phyloP scores from a whole-genome alignment of 306 rosid species.

The Prosopis cineraria region DNA sequence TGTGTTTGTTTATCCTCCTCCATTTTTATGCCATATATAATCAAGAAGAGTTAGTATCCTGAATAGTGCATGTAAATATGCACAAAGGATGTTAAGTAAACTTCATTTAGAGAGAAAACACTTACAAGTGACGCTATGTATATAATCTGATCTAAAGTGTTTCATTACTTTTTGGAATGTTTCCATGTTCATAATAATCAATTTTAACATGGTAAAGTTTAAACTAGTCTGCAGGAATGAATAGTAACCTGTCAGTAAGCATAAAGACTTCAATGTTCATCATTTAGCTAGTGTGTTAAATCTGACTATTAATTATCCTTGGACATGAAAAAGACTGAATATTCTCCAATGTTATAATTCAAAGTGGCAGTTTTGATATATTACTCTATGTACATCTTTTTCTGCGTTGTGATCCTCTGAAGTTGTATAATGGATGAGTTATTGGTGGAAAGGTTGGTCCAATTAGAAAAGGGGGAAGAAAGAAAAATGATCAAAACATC shows the following conservation, averaged over 20 bases:
- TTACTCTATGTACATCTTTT: background rate
- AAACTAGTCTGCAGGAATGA: background rate
- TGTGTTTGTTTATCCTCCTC: background rate
- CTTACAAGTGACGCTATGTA: no score
- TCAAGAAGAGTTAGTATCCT: background rate
- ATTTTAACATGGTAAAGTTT: background rate
- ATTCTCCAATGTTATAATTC: background rate
- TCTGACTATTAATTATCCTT: background rate
- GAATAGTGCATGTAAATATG: background rate
- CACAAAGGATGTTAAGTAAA: no score
- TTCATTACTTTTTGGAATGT: no score
- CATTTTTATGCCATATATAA: background rate
- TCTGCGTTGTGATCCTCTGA: background rate
- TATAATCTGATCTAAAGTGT: no score
- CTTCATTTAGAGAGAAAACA: no score
- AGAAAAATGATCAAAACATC: background rate
- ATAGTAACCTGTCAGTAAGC: background rate
- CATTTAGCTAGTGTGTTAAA: background rate
- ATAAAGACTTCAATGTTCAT: background rate
- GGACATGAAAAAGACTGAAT: background rate
- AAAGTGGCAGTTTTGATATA: background rate
- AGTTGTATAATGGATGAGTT: background rate
- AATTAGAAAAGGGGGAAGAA: background rate
- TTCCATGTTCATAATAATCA: no score
- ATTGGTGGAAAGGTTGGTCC: background rate